These are phyloP conservation scores for Mycena citricolor DNA, from an alignment of 1,284 basidiomycete species.

Conservation along the genomic window DNA sequence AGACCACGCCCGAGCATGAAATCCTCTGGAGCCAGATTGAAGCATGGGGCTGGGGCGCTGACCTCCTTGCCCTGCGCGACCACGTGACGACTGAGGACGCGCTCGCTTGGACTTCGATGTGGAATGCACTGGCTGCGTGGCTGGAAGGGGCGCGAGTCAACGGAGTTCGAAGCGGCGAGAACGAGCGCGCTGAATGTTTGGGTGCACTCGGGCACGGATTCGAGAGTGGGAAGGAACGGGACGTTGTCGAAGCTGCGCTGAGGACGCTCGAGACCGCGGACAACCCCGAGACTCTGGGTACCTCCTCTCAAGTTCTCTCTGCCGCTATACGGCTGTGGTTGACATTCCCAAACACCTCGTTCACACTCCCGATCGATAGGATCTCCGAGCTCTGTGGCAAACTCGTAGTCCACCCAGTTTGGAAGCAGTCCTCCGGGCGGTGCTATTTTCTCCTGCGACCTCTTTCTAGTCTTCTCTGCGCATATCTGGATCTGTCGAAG, in stretches of 20 bases:
- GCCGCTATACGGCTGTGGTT: conserved; percentile 63
- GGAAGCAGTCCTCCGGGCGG: conserved; percentile 35
- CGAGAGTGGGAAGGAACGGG: conserved; percentile 36
- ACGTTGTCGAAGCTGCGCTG: conserved; percentile 37
- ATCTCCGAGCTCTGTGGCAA: conserved; percentile 52
- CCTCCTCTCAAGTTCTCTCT: conserved; percentile 39
- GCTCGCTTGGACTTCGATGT: conserved; percentile 47
- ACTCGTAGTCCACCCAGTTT: conserved; percentile 51
- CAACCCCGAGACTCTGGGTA: conserved; percentile 12
- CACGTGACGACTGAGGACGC: conserved; percentile 31
- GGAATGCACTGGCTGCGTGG: conserved; percentile 65
- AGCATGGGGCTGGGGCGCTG: conserved; percentile 73
- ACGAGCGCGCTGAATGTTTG: conserved; percentile 49
- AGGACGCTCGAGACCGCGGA: conserved; percentile 34
- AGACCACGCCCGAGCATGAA: conserved; percentile 83
- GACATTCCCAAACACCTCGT: conserved; percentile 49
- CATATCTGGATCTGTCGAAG: conserved; percentile 58
- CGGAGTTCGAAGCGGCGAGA: conserved; percentile 61
- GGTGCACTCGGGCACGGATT: conserved; percentile 36
- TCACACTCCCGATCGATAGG: conserved; percentile 53
- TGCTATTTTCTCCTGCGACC: conserved; percentile 46
- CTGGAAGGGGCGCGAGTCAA: conserved; percentile 76
- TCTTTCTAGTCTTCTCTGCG: conserved; percentile 49
- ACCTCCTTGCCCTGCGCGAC: conserved; percentile 45
- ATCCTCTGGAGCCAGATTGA: conserved; percentile 86